Evolutionary conservation across 441 rosid genomes (phyloP), one percentile per base, ranked within the genome.

Genomic region (Lepidium campestre): DNA sequence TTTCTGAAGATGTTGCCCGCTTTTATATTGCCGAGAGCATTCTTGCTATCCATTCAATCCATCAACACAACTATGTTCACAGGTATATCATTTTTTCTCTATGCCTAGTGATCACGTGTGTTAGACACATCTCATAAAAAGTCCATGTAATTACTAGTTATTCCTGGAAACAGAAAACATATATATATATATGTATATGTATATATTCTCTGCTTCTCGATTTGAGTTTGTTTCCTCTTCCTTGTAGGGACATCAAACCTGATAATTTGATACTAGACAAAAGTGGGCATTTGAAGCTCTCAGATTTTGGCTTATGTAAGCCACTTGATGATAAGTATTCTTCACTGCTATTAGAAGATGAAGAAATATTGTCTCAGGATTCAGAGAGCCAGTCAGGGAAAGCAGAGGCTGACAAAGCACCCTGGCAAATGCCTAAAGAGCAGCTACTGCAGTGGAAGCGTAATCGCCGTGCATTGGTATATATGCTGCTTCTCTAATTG

Each of bases 241-340:
- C 60, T 19, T 80, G 72, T 69, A 88, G 98, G 88, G 97, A 93
- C 75, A 90, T 93, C 65, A 93, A 90, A 63, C 97, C 98, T 57
- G 98, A 90, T 70, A 93, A 93, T 75, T 80, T 93, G 79, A 90
- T 90, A 62, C 80, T 93, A 75, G 96, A 93, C 80, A 86, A 81
- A 81, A 83, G 83, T 77, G 98, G 98, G 60, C 98, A 93, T 79
- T 62, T 93, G 79, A 93, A 93, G 89, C 98, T 93, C 70, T 93
- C 98, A 62, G 98, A 93, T 82, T 92, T 92, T 84, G 98, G 98
- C 23, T 76, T 92, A 80, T 92, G 98, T 79, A 92, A 92, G 80
- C 95, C 98, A 56, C 82, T 92, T 4, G 90, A 90, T 82, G 93
- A 84, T 25, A 92, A 90, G 73, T 92, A 88, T 78, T 90, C 98